Evolutionary conservation across 768 basidiomycete species (phyloP).

Genomic region (Trametes punicea): DNA sequence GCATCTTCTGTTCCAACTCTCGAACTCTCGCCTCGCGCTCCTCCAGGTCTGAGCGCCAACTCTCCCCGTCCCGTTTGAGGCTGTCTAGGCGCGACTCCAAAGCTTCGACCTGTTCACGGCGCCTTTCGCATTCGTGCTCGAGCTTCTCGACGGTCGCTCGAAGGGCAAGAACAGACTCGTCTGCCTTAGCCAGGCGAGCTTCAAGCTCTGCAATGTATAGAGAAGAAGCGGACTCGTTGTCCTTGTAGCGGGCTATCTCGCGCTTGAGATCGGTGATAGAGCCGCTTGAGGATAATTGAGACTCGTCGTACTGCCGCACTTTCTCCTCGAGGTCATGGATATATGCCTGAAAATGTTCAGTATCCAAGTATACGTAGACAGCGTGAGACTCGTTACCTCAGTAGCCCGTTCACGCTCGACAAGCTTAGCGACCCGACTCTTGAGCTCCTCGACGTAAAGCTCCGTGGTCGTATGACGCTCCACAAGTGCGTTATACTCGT

Average conservation of each 20-base stretch:
- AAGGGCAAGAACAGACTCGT: constrained; percentile 70
- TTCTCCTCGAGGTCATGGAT: constrained; percentile 92
- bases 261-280: constrained; percentile 80
- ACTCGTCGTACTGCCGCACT: constrained; percentile 82
- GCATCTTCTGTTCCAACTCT: constrained; percentile 74
- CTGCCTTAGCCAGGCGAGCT: constrained; percentile 69
- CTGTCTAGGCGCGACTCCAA: constrained; percentile 70
- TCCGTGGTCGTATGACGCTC: constrained; percentile 77
- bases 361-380: not conserved
- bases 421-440: constrained; percentile 74
- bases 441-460: constrained; percentile 83
- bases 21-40: constrained; percentile 72
- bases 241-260: constrained; percentile 76
- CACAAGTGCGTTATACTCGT: constrained; percentile 61
- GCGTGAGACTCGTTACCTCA: constrained; percentile 54
- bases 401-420: constrained; percentile 87
- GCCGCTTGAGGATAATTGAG: constrained; percentile 68
- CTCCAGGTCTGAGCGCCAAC: constrained; percentile 83
- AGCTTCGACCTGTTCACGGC: constrained; percentile 65
- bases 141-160: constrained; percentile 70
- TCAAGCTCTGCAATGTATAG: constrained; percentile 89
- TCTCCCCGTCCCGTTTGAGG: constrained; percentile 70
- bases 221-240: constrained; percentile 64
- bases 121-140: constrained; percentile 72
- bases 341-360: constrained; percentile 63